Base-by-base conservation (phyloP, 345 rosid species). In the Xanthoceras sorbifolium region DNA sequence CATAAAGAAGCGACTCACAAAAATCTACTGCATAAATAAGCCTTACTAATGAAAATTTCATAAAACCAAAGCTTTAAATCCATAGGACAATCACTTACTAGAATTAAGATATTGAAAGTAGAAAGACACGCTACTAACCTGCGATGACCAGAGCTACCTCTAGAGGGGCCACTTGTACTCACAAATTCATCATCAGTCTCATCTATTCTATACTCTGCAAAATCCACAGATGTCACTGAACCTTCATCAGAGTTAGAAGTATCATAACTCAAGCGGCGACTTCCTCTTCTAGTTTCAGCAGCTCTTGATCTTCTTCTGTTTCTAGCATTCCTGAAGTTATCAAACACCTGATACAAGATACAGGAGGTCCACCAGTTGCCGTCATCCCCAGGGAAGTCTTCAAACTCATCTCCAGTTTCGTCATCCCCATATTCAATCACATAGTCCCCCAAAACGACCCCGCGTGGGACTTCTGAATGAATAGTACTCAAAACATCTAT, bases 351-450 rank as follows among this genome's bases (percentile, higher is more conserved):
- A 84, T 90, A 93, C 42, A 96, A 80, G 69, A 93, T 93, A 78
- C 99, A 93, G 62, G 99, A 96, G 3, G 97, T 93, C 98, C 97
- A 93, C 99, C 97, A 92, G 79, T 85, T 93, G 46, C 97, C 89
- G 61, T 89, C 97, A 67, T 88, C 89, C 42, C 87, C 84, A 32
- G 88, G 91, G 75, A 92, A 92, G 86, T 91, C 94, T 57, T 96
- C 99, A 80, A 89, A 90, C 50, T 96, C 99, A 79, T 96, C 97
- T 46, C 87, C 96, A 23, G 91, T 88, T 3, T 91, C 98, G 79
- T 93, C 93, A 77, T 90, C 97, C 40, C 98, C 99, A 69, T 93
- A 93, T 74, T 96, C 99, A 31, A 96, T 96, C 77, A 93, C 97
- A 85, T 96, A 96, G 78, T 96, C 99, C 34, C 99, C 98, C 83